phyloP scores from a whole-genome alignment of 2,329 filamentous ascomycete genomes.

The Fusarium drepaniforme region DNA sequence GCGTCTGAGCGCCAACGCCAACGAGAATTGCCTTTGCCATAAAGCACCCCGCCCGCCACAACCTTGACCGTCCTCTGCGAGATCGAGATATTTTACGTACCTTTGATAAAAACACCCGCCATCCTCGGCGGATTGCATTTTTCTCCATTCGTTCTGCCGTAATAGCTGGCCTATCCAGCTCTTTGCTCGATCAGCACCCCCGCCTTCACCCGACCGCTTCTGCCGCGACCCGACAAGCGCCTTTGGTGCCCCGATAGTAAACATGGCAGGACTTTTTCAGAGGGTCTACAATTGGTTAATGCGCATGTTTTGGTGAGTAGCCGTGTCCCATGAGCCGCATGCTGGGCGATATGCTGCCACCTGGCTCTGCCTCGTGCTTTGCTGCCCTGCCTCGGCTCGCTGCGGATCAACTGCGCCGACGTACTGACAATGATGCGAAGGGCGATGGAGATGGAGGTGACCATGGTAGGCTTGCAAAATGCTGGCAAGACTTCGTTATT shows the following conservation, averaged over 20 bases:
- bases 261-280: slow-evolving; percentile 92
- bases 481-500: slow-evolving; percentile 97
- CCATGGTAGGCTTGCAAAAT: slow-evolving; percentile 98
- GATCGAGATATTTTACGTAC: slow-evolving; percentile 30
- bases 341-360: slow-evolving; percentile 14
- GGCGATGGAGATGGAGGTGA: slow-evolving; percentile 99
- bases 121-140: slow-evolving; percentile 19
- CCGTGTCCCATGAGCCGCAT: slow-evolving; percentile 13
- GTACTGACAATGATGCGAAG: slow-evolving; percentile 60
- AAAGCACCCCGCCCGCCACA: slow-evolving; percentile 46
- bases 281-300: slow-evolving; percentile 98
- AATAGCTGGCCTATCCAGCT: slow-evolving; percentile 23
- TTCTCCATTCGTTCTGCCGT: slow-evolving; percentile 16
- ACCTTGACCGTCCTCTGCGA: slow-evolving; percentile 35
- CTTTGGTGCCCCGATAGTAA: slow-evolving; percentile 38
- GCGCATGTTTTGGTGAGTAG: slow-evolving; percentile 92
- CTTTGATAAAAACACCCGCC: slow-evolving; percentile 15
- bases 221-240: slow-evolving; percentile 37
- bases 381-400: slow-evolving; percentile 19
- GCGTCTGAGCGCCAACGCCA: slow-evolving; percentile 43
- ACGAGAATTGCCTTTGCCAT: slow-evolving; percentile 42
- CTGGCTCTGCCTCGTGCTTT: slow-evolving; percentile 13
- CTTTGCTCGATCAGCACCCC: slow-evolving; percentile 39
- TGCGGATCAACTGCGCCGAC: slow-evolving; percentile 33
- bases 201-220: slow-evolving; percentile 42